Evolutionary conservation across 2,329 filamentous ascomycete genomes (phyloP).

Genomic region (Colletotrichum australisinense): DNA sequence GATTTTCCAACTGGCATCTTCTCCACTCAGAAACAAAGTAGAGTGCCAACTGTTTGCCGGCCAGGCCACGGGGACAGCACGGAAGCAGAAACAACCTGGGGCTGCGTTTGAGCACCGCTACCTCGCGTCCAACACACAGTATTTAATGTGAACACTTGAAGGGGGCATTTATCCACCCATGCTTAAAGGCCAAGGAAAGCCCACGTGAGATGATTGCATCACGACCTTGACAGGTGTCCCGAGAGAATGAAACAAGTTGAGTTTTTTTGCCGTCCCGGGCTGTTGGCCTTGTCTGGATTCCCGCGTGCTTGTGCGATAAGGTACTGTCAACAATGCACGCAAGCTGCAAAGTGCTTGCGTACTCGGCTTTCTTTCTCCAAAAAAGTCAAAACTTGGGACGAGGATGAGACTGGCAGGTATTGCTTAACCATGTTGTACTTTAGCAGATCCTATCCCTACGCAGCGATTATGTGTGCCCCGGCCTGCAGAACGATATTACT

Average conservation of each 20-base stretch:
- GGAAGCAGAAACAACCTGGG: constrained; percentile 24
- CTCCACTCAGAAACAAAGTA: constrained; percentile 19
- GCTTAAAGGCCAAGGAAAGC: neutral
- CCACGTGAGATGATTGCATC: neutral
- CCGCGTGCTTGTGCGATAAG: constrained; percentile 9
- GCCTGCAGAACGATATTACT: too few species aligned
- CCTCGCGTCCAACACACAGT: neutral
- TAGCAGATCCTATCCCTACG: neutral
- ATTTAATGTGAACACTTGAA: neutral
- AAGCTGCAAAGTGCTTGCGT: constrained; percentile 21
- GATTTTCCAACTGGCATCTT: constrained; percentile 6
- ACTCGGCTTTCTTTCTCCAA: neutral
- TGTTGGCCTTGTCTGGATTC: neutral
- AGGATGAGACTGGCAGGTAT: constrained; percentile 23
- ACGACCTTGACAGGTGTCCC: constrained; percentile 25
- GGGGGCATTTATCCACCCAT: neutral
- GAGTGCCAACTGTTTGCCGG: constrained; percentile 3
- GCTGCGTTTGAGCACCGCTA: constrained; percentile 5
- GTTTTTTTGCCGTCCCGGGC: neutral
- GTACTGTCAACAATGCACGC: constrained; percentile 32
- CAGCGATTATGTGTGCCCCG: neutral
- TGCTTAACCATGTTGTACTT: constrained; percentile 6
- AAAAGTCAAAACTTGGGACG: constrained; percentile 19
- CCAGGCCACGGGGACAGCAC: constrained; percentile 4
- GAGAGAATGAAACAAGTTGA: constrained; percentile 15